phyloP scores from a whole-genome alignment of 192 early-diverging fungal species.

The Helicostylum pulchrum region DNA sequence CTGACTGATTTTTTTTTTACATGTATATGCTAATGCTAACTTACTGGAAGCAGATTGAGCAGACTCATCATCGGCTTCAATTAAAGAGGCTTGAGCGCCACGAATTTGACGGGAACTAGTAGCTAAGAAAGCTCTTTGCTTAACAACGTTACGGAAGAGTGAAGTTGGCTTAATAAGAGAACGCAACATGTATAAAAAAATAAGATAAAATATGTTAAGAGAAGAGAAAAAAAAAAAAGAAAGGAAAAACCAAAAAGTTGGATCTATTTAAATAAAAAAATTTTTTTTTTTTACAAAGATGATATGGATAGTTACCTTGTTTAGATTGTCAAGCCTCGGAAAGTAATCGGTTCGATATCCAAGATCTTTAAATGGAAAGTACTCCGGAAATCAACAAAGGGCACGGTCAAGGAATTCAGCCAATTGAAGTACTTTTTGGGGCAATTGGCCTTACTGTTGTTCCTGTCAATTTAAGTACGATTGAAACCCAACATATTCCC shows the following conservation, averaged over 20 bases:
- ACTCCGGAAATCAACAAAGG: neutral
- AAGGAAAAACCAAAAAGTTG: neutral
- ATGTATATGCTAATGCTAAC: neutral
- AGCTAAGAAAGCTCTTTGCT: neutral
- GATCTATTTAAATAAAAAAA: neutral
- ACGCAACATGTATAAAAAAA: constrained; percentile 8
- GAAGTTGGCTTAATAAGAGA: constrained; percentile 1
- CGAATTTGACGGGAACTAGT: constrained; percentile 6
- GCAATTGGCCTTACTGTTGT: no score
- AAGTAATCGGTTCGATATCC: constrained; percentile 5
- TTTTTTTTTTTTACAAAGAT: neutral
- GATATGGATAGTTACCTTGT: neutral
- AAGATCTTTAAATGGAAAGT: constrained; percentile 2
- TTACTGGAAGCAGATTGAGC: neutral
- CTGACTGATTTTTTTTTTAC: no score
- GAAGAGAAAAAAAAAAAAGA: neutral
- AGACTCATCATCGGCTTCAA: neutral
- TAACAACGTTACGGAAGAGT: neutral
- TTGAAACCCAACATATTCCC: no score
- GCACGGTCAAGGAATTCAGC: no score
- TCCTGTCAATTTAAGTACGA: no score
- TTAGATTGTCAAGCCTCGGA: constrained; percentile 9
- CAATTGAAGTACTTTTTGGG: no score
- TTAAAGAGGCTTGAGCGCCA: constrained; percentile 5
- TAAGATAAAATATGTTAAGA: neutral